These are phyloP conservation scores for Phyllosticta citrichinensis DNA, from an alignment of 2,329 filamentous ascomycete genomes.

Conservation along the genomic window DNA sequence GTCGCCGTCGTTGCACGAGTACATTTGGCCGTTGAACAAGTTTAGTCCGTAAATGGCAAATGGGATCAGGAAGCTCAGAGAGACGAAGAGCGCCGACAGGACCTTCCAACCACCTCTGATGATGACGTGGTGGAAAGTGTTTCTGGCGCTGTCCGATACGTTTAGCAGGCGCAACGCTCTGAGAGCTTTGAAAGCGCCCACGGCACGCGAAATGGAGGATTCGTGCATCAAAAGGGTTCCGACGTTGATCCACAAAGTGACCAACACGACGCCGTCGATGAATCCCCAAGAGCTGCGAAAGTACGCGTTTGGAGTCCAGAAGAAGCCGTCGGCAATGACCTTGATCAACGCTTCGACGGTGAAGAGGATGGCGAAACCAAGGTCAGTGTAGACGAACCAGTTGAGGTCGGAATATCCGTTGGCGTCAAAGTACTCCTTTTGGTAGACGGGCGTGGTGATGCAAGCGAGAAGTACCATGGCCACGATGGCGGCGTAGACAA, in stretches of 20 bases:
- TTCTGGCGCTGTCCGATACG: conserved; percentile 86
- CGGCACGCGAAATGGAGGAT: conserved; percentile 75
- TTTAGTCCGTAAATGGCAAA: conserved; percentile 96
- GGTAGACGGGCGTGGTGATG: conserved; percentile 87
- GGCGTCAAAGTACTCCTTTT: conserved; percentile 68
- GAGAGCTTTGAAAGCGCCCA: conserved; percentile 94
- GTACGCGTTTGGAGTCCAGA: conserved; percentile 96
- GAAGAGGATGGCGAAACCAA: conserved; percentile 82
- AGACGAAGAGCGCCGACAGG: conserved; percentile 85
- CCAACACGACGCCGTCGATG: conserved; percentile 81
- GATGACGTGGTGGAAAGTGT: conserved; percentile 95
- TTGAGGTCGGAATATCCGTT: conserved; percentile 54
- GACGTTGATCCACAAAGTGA: conserved; percentile 94
- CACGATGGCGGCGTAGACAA: conserved; percentile 89
- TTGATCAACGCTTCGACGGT: conserved; percentile 82
- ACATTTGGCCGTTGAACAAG: conserved; percentile 75
- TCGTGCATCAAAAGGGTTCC: conserved; percentile 71
- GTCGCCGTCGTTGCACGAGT: conserved; percentile 65
- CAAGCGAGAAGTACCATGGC: conserved; percentile 97
- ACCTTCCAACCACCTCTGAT: conserved; percentile 93
- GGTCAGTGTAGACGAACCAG: conserved; percentile 93
- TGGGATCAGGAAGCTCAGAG: conserved; percentile 83
- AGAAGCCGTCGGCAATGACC: conserved; percentile 85
- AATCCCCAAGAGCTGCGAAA: conserved; percentile 94
- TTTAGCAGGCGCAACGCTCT: conserved; percentile 86